Percentiles rank a stretch among this genome's conserved stretches.
Evolutionary conservation across 2,329 filamentous ascomycete species (phyloP).

Genomic region (Didymella keratinophila): DNA sequence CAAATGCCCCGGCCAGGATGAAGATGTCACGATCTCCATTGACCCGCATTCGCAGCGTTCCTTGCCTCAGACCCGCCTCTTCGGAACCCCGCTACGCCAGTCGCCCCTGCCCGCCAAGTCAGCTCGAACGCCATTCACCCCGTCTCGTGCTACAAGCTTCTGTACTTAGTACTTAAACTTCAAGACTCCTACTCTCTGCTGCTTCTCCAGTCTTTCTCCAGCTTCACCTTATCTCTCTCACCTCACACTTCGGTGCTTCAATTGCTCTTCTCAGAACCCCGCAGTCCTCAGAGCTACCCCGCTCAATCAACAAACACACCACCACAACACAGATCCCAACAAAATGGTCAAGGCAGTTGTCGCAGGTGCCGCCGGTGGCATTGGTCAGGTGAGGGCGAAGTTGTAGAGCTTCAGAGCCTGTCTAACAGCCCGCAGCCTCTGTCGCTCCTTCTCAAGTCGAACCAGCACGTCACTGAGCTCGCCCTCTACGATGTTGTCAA

Average conservation of each 20-base stretch:
- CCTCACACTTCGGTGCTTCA: conserved; percentile 25
- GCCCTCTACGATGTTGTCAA: conserved; percentile 99
- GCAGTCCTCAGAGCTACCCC: conserved; percentile 25
- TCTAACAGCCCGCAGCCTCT: conserved; percentile 71
- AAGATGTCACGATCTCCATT: conserved; percentile 17
- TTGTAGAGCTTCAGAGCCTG: conserved; percentile 8
- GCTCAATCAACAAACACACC: conserved; percentile 21
- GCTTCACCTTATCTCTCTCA: conserved; percentile 13
- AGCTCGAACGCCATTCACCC: conserved; percentile 21
- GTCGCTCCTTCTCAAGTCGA: conserved; percentile 94
- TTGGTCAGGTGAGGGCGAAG: conserved; percentile 79
- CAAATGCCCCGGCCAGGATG: conserved; percentile 1
- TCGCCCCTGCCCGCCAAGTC: conserved; percentile 19
- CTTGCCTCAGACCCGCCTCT: conserved; percentile 17
- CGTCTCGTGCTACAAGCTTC: conserved; percentile 42
- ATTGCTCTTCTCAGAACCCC: conserved; percentile 25
- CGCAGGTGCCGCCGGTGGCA: conserved; percentile 96
- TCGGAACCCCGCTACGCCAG: conserved; percentile 24
- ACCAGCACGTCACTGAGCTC: conserved; percentile 87
- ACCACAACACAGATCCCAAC: conserved; percentile 31
- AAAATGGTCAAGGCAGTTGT: conserved; percentile 63
- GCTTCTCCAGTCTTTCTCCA: conserved; percentile 22
- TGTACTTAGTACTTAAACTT: conserved; percentile 35
- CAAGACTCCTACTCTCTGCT: conserved; percentile 23
- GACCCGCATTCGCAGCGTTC: conserved; percentile 15